phyloP scores from a whole-genome alignment of 768 basidiomycete species.

The Tricholoma matsutake region DNA sequence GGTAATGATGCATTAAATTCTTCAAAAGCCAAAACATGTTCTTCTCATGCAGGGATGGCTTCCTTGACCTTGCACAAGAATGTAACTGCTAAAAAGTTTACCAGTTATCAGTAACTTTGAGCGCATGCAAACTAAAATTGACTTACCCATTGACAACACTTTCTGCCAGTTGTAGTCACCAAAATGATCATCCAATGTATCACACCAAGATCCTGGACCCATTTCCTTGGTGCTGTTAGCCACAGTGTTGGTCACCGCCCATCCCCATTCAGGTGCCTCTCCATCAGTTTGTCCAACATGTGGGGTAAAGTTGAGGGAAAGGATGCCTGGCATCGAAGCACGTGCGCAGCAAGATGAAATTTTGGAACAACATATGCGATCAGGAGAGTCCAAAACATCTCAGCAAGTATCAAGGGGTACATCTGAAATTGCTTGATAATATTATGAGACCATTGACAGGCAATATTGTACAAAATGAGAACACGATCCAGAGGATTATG shows the following conservation, averaged over 20 bases:
- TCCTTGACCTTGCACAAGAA: conserved; percentile 13
- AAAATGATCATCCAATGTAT: too few relatives aligned
- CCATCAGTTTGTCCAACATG: too few relatives aligned
- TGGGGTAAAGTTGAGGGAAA: conserved; percentile 24
- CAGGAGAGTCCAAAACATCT: neutral
- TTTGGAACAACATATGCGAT: conserved; percentile 25
- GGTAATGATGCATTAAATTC: conserved; percentile 8
- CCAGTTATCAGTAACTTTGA: neutral
- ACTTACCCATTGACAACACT: conserved; percentile 16
- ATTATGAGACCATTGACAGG: too few relatives aligned
- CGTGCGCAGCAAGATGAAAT: conserved; percentile 28
- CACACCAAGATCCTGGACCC: too few relatives aligned
- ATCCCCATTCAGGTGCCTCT: too few relatives aligned
- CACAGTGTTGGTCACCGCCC: too few relatives aligned
- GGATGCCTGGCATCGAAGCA: conserved; percentile 14
- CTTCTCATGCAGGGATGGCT: neutral
- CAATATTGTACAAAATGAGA: conserved; percentile 23
- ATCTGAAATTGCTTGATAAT: conserved; percentile 8
- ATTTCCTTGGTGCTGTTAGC: too few relatives aligned
- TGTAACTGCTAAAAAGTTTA: conserved; percentile 1
- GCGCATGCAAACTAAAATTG: neutral
- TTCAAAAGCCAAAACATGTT: conserved; percentile 10
- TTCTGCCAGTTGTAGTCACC: conserved; percentile 27
- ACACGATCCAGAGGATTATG: conserved; percentile 8
- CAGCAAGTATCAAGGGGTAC: conserved; percentile 1